Conservation (phyloP, 495 filamentous ascomycete genomes). For the Pyronema omphalodes region DNA sequence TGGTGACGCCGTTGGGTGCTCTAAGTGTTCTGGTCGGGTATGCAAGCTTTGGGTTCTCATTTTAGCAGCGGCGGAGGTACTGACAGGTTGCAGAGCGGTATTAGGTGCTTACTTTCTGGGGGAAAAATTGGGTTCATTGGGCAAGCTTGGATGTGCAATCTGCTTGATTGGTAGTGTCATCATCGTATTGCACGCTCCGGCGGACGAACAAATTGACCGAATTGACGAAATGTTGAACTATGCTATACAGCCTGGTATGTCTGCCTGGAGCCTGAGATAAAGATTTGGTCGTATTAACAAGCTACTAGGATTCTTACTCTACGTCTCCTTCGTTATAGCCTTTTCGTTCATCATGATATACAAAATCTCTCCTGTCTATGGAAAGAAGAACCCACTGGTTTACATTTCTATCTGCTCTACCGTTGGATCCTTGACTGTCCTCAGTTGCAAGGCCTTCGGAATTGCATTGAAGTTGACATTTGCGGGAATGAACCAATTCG, state of each 20-base stretch:
- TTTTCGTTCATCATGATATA: conserved; percentile 94
- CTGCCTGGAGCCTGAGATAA: neutral
- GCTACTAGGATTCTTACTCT: conserved; percentile 60
- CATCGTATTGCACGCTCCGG: conserved; percentile 91
- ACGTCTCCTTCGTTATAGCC: conserved; percentile 52
- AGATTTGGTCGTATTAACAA: neutral
- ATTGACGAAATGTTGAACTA: conserved; percentile 77
- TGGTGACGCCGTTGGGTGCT: conserved; percentile 87
- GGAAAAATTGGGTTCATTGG: conserved; percentile 70
- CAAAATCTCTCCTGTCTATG: conserved; percentile 67
- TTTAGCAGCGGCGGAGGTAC: neutral
- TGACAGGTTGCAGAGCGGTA: conserved; percentile 41
- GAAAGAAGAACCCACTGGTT: conserved; percentile 85
- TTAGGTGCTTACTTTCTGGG: conserved; percentile 85
- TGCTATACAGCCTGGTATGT: conserved; percentile 69
- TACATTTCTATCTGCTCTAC: conserved; percentile 95
- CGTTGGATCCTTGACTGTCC: conserved; percentile 89
- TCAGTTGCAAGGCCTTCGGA: conserved; percentile 96
- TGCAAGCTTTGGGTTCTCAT: neutral
- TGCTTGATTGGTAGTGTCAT: conserved; percentile 93
- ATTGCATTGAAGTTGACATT: conserved; percentile 91
- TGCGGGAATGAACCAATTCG: conserved; percentile 81
- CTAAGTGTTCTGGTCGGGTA: conserved; percentile 85
- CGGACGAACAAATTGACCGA: conserved; percentile 70
- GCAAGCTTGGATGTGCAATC: conserved; percentile 86